Evolutionary conservation across 1,284 basidiomycete genomes (phyloP).

Genomic region (Ceratobasidium sp.): DNA sequence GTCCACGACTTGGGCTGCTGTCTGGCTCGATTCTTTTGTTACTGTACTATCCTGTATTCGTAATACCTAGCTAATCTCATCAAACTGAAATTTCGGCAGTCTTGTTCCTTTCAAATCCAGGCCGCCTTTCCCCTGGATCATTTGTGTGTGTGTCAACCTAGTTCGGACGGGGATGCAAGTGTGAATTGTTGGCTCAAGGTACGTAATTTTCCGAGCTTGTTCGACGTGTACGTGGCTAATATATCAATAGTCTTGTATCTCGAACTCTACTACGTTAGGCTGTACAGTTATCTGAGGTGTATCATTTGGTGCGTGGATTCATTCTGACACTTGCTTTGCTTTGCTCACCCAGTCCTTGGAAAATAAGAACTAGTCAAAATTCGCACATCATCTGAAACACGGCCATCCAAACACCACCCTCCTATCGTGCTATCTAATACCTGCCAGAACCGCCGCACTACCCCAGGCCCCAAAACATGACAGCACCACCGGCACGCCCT

Average conservation of each 20-base stretch:
- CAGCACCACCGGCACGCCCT: conserved; percentile 72
- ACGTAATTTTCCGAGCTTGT: background rate
- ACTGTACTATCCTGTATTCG: too few relatives aligned
- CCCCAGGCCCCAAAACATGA: conserved; percentile 16
- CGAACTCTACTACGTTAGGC: background rate
- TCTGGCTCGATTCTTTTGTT: background rate
- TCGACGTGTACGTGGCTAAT: background rate
- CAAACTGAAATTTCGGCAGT: too few relatives aligned
- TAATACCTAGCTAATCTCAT: too few relatives aligned
- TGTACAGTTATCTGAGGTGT: background rate
- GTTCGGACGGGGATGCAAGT: too few relatives aligned
- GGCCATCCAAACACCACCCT: background rate
- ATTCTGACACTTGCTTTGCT: background rate
- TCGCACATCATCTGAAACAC: background rate
- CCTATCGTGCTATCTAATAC: background rate
- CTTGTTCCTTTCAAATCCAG: too few relatives aligned
- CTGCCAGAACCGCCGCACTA: background rate
- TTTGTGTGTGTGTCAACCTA: too few relatives aligned
- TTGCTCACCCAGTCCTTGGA: background rate
- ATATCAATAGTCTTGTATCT: background rate
- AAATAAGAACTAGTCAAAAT: background rate
- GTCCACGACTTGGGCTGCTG: background rate
- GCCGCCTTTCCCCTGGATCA: too few relatives aligned
- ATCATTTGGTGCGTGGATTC: background rate
- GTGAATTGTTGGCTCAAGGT: too few relatives aligned